Evolutionary conservation across 345 rosid species (phyloP).

Genomic region (Bruguiera parviflora): DNA sequence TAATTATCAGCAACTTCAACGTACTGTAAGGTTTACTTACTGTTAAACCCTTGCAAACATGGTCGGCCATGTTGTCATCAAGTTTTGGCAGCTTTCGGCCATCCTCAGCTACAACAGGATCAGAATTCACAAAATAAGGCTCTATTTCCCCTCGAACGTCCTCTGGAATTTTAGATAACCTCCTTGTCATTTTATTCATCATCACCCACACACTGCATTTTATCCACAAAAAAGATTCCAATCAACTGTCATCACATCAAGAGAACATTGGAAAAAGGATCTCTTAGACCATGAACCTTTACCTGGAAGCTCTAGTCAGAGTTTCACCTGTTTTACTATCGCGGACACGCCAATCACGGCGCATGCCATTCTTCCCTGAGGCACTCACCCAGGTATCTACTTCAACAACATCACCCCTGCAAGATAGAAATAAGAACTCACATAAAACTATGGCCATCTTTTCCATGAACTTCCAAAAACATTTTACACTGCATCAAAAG

Average conservation of each 20-base stretch:
- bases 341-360: slow-evolving; percentile 89
- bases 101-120: slow-evolving; percentile 80
- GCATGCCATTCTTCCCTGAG: slow-evolving; percentile 98
- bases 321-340: slow-evolving; percentile 71
- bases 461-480: not conserved
- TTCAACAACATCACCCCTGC: slow-evolving; percentile 92
- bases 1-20: not conserved
- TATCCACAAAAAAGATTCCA: slow-evolving; percentile 11
- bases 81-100: slow-evolving; percentile 83
- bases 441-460: not conserved
- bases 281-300: not conserved
- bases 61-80: slow-evolving; percentile 69
- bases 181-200: slow-evolving; percentile 98
- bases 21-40: slow-evolving; percentile 40
- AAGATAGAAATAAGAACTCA: slow-evolving; percentile 7
- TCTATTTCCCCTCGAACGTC: slow-evolving; percentile 89
- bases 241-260: not conserved
- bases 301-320: slow-evolving; percentile 94
- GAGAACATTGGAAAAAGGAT: not conserved
- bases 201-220: slow-evolving; percentile 90
- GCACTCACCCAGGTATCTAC: slow-evolving; percentile 88
- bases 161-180: slow-evolving; percentile 88
- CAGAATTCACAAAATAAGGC: slow-evolving; percentile 66
- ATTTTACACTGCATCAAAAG: not conserved
- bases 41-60: slow-evolving; percentile 73